Evolutionary conservation across 73 alveolate genomes (phyloP).

Genomic region (Paramecium octaurelia): DNA sequence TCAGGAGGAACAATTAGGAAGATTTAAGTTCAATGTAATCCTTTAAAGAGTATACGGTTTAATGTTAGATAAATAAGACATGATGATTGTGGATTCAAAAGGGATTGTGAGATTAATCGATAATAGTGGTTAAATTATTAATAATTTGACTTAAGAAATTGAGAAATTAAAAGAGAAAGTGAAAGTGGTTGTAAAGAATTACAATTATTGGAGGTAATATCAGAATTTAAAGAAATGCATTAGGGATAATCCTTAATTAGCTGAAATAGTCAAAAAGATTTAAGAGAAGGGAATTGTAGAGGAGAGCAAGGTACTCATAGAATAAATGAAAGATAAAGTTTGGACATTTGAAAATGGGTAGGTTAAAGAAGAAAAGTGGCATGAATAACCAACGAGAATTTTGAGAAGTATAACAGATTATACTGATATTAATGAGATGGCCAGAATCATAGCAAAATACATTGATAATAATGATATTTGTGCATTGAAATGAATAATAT

Average conservation of each 20-base stretch:
- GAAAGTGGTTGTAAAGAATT: neutral
- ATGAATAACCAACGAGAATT: conserved; percentile 8
- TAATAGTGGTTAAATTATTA: neutral
- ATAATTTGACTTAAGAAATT: neutral
- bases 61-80: neutral
- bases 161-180: neutral
- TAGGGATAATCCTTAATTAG: neutral
- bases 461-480: neutral
- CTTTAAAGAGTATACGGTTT: neutral
- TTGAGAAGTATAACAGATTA: neutral
- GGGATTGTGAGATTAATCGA: neutral
- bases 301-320: neutral
- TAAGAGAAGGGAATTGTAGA: neutral
- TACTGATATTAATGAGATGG: conserved; percentile 7
- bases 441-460: neutral
- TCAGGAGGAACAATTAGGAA: neutral
- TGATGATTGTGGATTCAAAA: neutral
- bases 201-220: neutral
- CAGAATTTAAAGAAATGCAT: neutral
- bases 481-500: conserved; percentile 10
- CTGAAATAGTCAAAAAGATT: neutral
- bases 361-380: neutral
- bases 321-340: neutral
- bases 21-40: neutral
- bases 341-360: neutral